Evolutionary conservation across 805 yeast species (phyloP), one percentile per base, ranked within the genome.

Genomic region (Zygotorulaspora sp.): DNA sequence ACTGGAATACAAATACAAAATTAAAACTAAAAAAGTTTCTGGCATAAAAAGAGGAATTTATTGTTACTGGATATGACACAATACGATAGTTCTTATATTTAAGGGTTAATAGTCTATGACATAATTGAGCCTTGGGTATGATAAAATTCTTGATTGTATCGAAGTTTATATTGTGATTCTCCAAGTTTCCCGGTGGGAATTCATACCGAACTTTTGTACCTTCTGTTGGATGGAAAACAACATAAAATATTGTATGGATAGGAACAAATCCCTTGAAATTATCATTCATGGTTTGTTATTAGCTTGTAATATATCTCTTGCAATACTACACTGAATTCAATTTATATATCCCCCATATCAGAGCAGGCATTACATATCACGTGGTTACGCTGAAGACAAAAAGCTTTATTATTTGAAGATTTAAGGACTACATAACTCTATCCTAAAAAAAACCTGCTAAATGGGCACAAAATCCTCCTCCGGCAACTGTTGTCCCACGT

Each of bases 1-100:
- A 83, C 7, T 81, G 82, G 61, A 94, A 89, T 0, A 94, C 94
- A 65, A 90, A 88, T 35, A 94, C 88, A 53, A 92, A 81, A 56
- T 92, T 90, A 72, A 92, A 92, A 50, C 79, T 85, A 68, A 90
- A 92, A 13, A 90, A 82, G 62, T 92, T 94, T 52, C 99, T 75
- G 2, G 90, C 84, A 59, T 92, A 92, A 40, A 75, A 74, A 6
- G 79, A 58, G 17, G 81, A 83, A 40, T 76, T 77, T 6, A 92
- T 78, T 44, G 82, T 80, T 1, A 90, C 95, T 0, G 99, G 99
- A 55, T 77, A 88, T 10, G 97, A 96, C 13, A 85, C 73, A 1
- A 94, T 75, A 41, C 86, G 67, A 56, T 75, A 84, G 30, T 76
- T 72, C 22, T 77, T 80, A 46, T 80, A 76, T 47, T 84, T 79